Percentiles rank a stretch among this genome's conserved stretches.
phyloP scores from a whole-genome alignment of 345 rosid genomes.

The Eucalyptus regnans region DNA sequence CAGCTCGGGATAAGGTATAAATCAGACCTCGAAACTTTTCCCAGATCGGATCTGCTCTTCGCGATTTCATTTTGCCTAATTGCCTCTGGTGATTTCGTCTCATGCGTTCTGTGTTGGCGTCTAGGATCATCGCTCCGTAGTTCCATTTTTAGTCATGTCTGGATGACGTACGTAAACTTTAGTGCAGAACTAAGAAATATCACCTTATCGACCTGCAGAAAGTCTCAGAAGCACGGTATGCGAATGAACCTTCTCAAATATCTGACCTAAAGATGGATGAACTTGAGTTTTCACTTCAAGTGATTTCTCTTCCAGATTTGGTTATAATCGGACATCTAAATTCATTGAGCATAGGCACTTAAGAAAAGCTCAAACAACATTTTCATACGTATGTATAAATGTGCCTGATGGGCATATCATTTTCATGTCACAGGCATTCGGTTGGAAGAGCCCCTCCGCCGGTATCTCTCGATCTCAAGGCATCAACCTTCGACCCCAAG shows the following conservation, averaged over 20 bases:
- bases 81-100: not conserved
- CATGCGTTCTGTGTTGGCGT: not conserved
- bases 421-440: conserved; percentile 35
- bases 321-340: not conserved
- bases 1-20: conserved; percentile 39
- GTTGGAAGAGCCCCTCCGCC: conserved; percentile 79
- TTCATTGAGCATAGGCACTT: not conserved
- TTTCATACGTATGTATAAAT: not conserved
- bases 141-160: not conserved
- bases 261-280: not conserved
- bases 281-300: not conserved
- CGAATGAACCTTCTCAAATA: not conserved
- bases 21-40: not conserved
- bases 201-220: not conserved
- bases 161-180: not conserved
- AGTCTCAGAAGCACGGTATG: not conserved
- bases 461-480: conserved; percentile 63
- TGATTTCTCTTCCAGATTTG: not conserved
- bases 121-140: not conserved
- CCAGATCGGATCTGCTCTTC: not conserved
- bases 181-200: not conserved
- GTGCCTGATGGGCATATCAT: not conserved
- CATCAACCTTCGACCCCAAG: conserved; percentile 90
- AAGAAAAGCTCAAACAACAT: not conserved
- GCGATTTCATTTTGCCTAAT: not conserved